Base-by-base conservation (phyloP, 2,329 filamentous ascomycete genomes). In the Colletotrichum coccodes region DNA sequence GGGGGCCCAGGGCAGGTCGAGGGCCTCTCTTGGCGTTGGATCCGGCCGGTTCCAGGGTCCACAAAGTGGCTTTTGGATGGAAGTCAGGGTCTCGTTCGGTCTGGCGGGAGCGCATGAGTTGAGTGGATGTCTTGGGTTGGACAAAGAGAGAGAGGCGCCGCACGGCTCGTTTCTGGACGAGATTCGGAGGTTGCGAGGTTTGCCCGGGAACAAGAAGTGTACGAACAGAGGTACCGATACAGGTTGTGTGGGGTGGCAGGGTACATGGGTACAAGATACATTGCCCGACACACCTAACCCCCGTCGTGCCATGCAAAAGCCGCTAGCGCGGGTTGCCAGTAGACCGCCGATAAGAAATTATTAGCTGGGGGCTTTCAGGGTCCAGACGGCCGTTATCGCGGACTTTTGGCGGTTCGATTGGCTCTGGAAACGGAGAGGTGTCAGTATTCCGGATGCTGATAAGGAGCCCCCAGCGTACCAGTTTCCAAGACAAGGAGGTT, bases 1-100 rank as follows among this genome's bases (percentile, higher is more conserved):
- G 47, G n/a, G 23, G 28, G 21, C 36, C 7, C 38, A 30, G 54
- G 47, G 54, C 42, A 49, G 61, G 47, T 56, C 61, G 56, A 23
- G 65, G 61, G 65, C 60, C 47, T 9, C 8, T 46, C 54, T 68
- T 60, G 65, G 65, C 65, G 47, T 44, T 36, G 16, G 56, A 26
- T 12, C 54, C 47, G 34, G 61, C 42, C 60, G 60, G 47, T 67
- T 57, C 52, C 52, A 57, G 64, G 64, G 36, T 63, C 59, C 59
- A 66, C 40, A 64, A 57, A 44, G 44, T 40, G 44, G 52, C 16
- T 32, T 58, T 50, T 30, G 21, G 38, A 36, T 14, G 44, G 21
- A 26, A 26, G 16, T 32, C 49, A 36, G 46, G 44, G 62, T 60
- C 56, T 68, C 16, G 54, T 59, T n/a, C 26, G 30, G 52, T 64